Evolutionary conservation across 345 rosid genomes (phyloP).

Genomic region (Ricinus communis): DNA sequence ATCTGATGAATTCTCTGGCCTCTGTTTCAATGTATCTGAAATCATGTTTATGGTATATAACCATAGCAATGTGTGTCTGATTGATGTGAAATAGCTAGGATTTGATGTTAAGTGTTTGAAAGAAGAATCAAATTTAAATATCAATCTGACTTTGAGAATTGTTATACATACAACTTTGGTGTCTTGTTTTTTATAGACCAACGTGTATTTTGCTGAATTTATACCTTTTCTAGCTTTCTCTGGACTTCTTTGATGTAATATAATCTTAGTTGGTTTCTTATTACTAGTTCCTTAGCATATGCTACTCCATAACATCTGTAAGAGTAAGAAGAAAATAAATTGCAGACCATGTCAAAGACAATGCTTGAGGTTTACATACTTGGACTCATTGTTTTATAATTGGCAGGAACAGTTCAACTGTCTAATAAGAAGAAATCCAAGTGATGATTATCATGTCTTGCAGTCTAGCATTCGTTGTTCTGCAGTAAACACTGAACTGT

Average conservation of each 20-base stretch:
- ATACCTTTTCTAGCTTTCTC: neutral
- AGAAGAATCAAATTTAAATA: neutral
- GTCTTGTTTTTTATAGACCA: neutral
- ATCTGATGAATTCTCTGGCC: no score
- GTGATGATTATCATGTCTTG: neutral
- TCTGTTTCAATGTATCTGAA: no score
- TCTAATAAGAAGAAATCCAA: slow-evolving; percentile 15
- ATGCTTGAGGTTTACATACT: neutral
- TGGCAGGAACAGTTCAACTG: slow-evolving; percentile 27
- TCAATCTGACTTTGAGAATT: neutral
- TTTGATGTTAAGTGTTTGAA: neutral
- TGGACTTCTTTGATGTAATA: neutral
- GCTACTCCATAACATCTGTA: neutral
- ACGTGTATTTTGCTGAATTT: neutral
- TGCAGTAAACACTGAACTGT: slow-evolving; percentile 6
- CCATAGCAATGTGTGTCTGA: neutral
- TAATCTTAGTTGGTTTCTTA: neutral
- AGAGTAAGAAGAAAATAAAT: no score
- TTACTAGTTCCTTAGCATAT: neutral
- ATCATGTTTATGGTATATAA: no score
- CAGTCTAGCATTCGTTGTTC: slow-evolving; percentile 6
- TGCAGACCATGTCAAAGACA: neutral
- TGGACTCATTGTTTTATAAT: neutral
- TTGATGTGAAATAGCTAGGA: no score
- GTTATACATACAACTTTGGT: neutral